Percentiles rank a stretch among this genome's conserved stretches.
Evolutionary conservation across 495 filamentous ascomycete genomes (phyloP).

Genomic region (Podospora sp.): DNA sequence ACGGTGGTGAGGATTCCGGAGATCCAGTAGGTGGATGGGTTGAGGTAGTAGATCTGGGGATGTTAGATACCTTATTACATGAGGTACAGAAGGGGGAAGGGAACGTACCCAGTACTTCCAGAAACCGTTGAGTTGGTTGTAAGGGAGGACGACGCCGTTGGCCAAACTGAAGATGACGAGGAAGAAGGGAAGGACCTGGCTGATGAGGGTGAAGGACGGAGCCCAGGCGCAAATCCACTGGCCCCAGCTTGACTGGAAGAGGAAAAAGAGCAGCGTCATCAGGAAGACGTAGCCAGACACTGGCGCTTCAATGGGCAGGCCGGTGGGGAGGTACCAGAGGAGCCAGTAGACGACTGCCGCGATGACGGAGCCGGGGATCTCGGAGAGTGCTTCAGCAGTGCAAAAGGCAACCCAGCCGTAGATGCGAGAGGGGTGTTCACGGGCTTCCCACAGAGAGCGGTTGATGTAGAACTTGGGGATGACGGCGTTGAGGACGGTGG

Average conservation of each 20-base stretch:
- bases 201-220: conserved; percentile 77
- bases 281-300: conserved; percentile 81
- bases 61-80: background rate
- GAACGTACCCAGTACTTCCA: conserved; percentile 69
- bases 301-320: conserved; percentile 64
- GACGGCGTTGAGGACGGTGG: conserved; percentile 71
- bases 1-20: conserved; percentile 69
- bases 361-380: conserved; percentile 73
- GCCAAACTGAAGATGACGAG: conserved; percentile 76
- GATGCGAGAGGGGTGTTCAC: conserved; percentile 75
- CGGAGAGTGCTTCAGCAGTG: conserved; percentile 72
- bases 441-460: conserved; percentile 71
- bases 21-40: conserved; percentile 71
- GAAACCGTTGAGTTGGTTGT: conserved; percentile 63
- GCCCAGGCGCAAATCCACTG: conserved; percentile 86
- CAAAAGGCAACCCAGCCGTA: conserved; percentile 85
- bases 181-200: conserved; percentile 75
- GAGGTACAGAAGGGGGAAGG: background rate
- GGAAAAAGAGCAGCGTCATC: conserved; percentile 79
- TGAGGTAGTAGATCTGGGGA: conserved; percentile 65
- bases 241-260: conserved; percentile 77
- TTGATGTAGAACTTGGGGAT: conserved; percentile 83
- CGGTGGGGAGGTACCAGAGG: conserved; percentile 79
- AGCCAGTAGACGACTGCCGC: conserved; percentile 69
- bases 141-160: conserved; percentile 73